Conservation (phyloP, 176 grass and related monocot species). For the bread wheat (Triticum aestivum) region IWGSC_CS_RefSeq_v2.1 NC_057798.1:797144351-797144850, state of each 20-base stretch:
- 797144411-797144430: conserved; percentile 74
- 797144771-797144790: conserved; percentile 96
- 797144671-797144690: conserved; percentile 39
- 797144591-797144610: conserved; percentile 57
- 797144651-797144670: conserved; percentile 53
- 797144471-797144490: conserved; percentile 88
- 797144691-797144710: conserved; percentile 94
- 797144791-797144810: conserved; percentile 88
- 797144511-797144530: conserved; percentile 63
- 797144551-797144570: conserved; percentile 66
- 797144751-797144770: conserved; percentile 62
- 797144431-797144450: conserved; percentile 48
- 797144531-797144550: conserved; percentile 62
- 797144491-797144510: conserved; percentile 74
- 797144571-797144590: conserved; percentile 86
- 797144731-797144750: conserved; percentile 67
- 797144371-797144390: conserved; percentile 87
- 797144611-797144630: conserved; percentile 93
- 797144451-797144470: conserved; percentile 74
- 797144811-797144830: conserved; percentile 72
- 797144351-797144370: conserved; percentile 95
- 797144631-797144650: conserved; percentile 97
- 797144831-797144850: conserved; percentile 52
- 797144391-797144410: conserved; percentile 90
- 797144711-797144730: conserved; percentile 87